Evolutionary conservation across 352 stramenopile species (phyloP).

Genomic region (Pythium aquatile): DNA sequence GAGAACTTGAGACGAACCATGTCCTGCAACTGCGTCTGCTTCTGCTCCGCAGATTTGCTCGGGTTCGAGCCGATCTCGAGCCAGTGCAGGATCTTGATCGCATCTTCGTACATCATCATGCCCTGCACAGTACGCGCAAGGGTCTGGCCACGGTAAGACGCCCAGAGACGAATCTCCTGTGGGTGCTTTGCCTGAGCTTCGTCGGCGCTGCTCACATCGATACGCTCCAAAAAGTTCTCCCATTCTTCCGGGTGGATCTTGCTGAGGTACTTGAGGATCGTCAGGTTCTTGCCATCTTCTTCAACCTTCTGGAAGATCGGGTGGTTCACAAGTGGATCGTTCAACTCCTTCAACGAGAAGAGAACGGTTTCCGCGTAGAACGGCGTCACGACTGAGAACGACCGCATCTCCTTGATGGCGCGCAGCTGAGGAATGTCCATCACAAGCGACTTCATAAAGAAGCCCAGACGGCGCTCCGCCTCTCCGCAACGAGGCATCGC

Average conservation of each 20-base stretch:
- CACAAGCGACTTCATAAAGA: conserved; percentile 86
- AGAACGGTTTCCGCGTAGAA: conserved; percentile 84
- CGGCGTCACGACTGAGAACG: conserved; percentile 82
- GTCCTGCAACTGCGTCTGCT: conserved; percentile 75
- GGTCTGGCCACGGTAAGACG: conserved; percentile 79
- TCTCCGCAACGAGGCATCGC: conserved; percentile 43
- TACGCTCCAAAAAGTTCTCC: conserved; percentile 83
- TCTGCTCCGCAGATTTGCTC: conserved; percentile 67
- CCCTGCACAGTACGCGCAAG: conserved; percentile 75
- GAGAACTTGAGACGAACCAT: conserved; percentile 87
- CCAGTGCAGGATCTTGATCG: conserved; percentile 87
- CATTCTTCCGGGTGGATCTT: conserved; percentile 85
- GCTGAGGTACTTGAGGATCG: conserved; percentile 84
- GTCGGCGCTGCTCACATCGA: conserved; percentile 71
- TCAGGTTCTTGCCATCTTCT: conserved; percentile 82
- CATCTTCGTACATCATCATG: conserved; percentile 88
- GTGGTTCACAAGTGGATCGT: conserved; percentile 81
- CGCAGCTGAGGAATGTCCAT: conserved; percentile 84
- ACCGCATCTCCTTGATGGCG: conserved; percentile 83
- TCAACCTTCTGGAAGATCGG: conserved; percentile 84
- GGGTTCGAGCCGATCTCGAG: conserved; percentile 75
- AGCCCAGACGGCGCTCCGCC: conserved; percentile 72
- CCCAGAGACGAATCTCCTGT: conserved; percentile 77
- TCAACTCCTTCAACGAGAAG: conserved; percentile 77
- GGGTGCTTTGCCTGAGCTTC: conserved; percentile 71